Conservation (phyloP, 306 rosid species). For the Vicia villosa region DNA sequence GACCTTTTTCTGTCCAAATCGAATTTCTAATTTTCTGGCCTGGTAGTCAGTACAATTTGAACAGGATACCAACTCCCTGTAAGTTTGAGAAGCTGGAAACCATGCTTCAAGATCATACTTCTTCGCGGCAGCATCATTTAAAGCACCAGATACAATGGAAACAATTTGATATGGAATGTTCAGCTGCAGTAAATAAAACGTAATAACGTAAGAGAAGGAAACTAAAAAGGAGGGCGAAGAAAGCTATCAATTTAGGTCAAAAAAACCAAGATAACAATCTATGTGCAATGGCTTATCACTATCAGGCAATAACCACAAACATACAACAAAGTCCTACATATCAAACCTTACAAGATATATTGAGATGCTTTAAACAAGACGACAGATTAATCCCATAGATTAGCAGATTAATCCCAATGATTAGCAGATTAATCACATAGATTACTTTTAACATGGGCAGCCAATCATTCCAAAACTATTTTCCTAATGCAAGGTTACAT, state of each 20-base stretch:
- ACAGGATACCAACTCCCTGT: too few species aligned
- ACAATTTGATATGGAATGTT: slow-evolving; percentile 82
- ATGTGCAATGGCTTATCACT: neutral
- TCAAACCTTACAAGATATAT: slow-evolving; percentile 18
- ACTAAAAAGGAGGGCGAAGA: neutral
- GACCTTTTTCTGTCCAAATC: slow-evolving; percentile 96
- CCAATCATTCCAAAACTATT: neutral
- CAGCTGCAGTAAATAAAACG: slow-evolving; percentile 51
- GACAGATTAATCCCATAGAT: slow-evolving; percentile 8
- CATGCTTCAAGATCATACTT: too few species aligned
- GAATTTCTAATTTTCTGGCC: slow-evolving; percentile 81
- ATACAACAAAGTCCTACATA: too few species aligned
- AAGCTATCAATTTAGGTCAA: slow-evolving; percentile 14
- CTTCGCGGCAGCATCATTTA: too few species aligned
- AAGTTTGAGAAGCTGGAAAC: too few species aligned
- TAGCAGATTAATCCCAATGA: too few species aligned
- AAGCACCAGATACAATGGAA: too few species aligned
- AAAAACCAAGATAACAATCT: slow-evolving; percentile 22
- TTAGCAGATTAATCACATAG: too few species aligned
- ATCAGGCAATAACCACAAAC: too few species aligned
- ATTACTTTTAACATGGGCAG: slow-evolving; percentile 9
- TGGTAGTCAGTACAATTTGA: slow-evolving; percentile 98
- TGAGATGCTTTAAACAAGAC: neutral
- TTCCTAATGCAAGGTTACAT: too few species aligned
- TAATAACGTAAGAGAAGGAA: neutral